Conservation (phyloP, 2,329 filamentous ascomycete species). For the Xylariales sp. region DNA sequence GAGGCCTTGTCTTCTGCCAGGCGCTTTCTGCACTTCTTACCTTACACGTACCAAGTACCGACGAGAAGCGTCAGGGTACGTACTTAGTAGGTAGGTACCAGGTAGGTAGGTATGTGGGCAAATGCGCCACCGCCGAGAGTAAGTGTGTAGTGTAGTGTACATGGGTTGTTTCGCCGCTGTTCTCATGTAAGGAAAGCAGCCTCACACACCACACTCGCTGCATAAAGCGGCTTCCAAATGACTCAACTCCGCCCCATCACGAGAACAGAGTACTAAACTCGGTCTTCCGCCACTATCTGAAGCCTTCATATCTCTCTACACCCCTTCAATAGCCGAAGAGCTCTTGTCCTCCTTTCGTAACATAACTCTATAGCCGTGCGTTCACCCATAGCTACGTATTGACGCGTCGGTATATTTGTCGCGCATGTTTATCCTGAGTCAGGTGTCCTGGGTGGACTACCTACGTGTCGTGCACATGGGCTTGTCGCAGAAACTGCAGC, state of each 20-base stretch:
- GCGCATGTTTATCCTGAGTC: constrained; percentile 25
- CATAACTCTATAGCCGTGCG: not conserved
- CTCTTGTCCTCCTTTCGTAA: not conserved
- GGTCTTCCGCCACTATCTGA: not conserved
- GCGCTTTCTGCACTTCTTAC: not conserved
- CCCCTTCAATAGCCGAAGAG: not conserved
- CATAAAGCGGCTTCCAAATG: constrained; percentile 4
- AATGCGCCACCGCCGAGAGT: constrained; percentile 19
- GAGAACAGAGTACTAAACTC: constrained; percentile 4
- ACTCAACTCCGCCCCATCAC: not conserved
- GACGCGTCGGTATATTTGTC: constrained; percentile 20
- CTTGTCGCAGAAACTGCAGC: constrained; percentile 39
- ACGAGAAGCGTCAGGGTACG: constrained; percentile 6
- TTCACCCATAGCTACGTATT: not conserved
- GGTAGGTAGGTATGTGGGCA: not conserved
- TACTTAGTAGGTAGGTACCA: too few relatives aligned
- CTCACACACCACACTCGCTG: constrained; percentile 24
- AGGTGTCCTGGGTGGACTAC: constrained; percentile 25
- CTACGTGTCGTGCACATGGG: constrained; percentile 40
- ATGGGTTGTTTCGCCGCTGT: constrained; percentile 13
- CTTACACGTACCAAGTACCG: constrained; percentile 13
- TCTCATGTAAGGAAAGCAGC: constrained; percentile 18
- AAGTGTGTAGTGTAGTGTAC: constrained; percentile 13
- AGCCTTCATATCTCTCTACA: constrained; percentile 1
- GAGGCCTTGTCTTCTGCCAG: constrained; percentile 6